Conservation (phyloP, 306 rosid species). For the Citrullus colocynthis region DNA sequence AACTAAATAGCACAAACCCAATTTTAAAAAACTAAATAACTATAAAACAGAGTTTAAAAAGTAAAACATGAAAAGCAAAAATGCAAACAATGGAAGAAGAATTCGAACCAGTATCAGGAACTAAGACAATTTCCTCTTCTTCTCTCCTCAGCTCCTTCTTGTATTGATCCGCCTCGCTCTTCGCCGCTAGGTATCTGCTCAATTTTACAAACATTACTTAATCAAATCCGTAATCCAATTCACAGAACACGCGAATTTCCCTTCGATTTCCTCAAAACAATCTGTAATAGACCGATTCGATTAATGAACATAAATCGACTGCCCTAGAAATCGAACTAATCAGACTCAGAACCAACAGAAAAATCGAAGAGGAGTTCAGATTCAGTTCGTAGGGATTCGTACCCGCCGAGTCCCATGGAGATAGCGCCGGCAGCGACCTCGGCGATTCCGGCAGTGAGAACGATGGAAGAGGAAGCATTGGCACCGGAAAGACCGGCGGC, state of each 20-base stretch:
- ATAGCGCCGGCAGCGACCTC: constrained; percentile 69
- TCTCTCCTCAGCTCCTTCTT: constrained; percentile 30
- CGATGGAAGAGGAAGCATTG: constrained; percentile 46
- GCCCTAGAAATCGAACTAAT: not conserved
- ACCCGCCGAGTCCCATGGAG: constrained; percentile 57
- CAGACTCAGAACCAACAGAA: not conserved
- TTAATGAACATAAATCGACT: not conserved
- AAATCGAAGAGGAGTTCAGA: not conserved
- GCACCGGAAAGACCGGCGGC: constrained; percentile 68
- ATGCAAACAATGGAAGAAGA: not conserved
- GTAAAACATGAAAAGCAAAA: not conserved
- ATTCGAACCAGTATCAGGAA: constrained; percentile 42
- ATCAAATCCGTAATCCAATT: not conserved
- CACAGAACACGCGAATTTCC: not conserved
- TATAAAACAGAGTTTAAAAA: too few relatives aligned
- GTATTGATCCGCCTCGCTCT: constrained; percentile 42
- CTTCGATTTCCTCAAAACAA: not conserved
- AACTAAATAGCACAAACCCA: too few relatives aligned
- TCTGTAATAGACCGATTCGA: not conserved
- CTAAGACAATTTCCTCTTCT: constrained; percentile 28
- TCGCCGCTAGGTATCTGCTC: constrained; percentile 34
- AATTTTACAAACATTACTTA: not conserved
- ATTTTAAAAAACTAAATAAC: too few relatives aligned
- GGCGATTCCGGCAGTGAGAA: constrained; percentile 62
- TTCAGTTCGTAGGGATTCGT: not conserved